Evolutionary conservation across 495 filamentous ascomycete species (phyloP).

Genomic region (Neurospora discreta): DNA sequence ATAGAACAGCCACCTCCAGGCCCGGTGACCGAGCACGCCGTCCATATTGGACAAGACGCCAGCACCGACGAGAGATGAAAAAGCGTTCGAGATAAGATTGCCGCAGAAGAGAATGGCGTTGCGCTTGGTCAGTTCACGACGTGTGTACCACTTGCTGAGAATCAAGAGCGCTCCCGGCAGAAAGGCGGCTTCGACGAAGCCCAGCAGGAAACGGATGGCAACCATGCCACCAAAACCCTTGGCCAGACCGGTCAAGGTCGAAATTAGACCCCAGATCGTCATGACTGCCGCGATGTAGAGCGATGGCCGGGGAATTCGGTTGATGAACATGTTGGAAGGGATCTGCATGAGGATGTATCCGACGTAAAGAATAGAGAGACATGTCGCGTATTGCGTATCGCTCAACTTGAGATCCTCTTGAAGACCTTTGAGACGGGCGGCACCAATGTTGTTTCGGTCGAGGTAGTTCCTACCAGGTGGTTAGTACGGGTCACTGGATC

Average conservation of each 20-base stretch:
- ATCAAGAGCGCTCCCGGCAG: constrained; percentile 36
- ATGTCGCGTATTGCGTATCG: constrained; percentile 30
- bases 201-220: constrained; percentile 55
- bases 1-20: constrained; percentile 49
- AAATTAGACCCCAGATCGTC: constrained; percentile 60
- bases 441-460: constrained; percentile 48
- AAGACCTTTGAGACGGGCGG: constrained; percentile 37
- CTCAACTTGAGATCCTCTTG: constrained; percentile 28
- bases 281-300: constrained; percentile 43
- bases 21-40: constrained; percentile 30
- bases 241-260: constrained; percentile 45
- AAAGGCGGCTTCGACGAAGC: constrained; percentile 44
- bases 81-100: constrained; percentile 48
- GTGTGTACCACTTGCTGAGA: constrained; percentile 47
- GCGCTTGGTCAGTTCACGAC: constrained; percentile 38
- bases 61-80: constrained; percentile 50
- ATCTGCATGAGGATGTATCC: constrained; percentile 47
- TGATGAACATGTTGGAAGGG: constrained; percentile 29
- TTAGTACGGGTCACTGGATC: neutral
- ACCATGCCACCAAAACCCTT: constrained; percentile 51
- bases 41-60: constrained; percentile 43
- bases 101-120: constrained; percentile 52
- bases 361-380: constrained; percentile 33
- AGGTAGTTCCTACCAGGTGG: constrained; percentile 45
- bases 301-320: constrained; percentile 28